A percentile compares a stretch with the other conserved stretches of the same genome.
These are phyloP conservation scores for Pneumocystis murina DNA, from an alignment of 1,139 yeast genomes.

Conservation along the genomic window DNA sequence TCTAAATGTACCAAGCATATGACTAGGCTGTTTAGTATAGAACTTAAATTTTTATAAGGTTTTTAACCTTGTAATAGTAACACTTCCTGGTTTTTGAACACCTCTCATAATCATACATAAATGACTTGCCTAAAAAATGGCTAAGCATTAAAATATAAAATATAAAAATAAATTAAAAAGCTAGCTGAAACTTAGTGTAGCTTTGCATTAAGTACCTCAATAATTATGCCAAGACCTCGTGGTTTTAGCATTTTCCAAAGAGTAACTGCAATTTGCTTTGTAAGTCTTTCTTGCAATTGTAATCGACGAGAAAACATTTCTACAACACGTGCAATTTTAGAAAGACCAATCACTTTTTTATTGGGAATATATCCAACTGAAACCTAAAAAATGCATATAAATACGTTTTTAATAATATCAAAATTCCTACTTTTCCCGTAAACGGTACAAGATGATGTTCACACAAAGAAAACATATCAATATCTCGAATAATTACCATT, in stretches of 20 bases:
- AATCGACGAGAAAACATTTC: slow-evolving; percentile 92
- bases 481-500: slow-evolving; percentile 94
- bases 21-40: background rate
- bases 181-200: background rate
- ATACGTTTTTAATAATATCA: background rate
- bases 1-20: slow-evolving; percentile 35
- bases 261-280: slow-evolving; percentile 96
- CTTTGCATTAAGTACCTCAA: slow-evolving; percentile 33
- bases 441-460: slow-evolving; percentile 97
- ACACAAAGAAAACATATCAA: slow-evolving; percentile 80
- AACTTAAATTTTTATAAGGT: background rate
- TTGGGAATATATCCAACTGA: slow-evolving; percentile 95
- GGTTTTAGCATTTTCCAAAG: slow-evolving; percentile 80
- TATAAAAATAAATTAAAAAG: background rate
- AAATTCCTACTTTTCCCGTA: slow-evolving; percentile 38
- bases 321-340: slow-evolving; percentile 85
- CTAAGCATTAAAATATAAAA: background rate
- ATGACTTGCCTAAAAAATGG: slow-evolving; percentile 48
- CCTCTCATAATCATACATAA: slow-evolving; percentile 99
- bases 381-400: slow-evolving; percentile 34
- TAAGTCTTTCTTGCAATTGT: slow-evolving; percentile 91
- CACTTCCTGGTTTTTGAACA: slow-evolving; percentile 84
- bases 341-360: slow-evolving; percentile 82
- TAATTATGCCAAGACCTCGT: slow-evolving; percentile 93
- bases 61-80: slow-evolving; percentile 88